Conservation (phyloP, 768 basidiomycete genomes). For the Pulveroboletus sp. region DNA sequence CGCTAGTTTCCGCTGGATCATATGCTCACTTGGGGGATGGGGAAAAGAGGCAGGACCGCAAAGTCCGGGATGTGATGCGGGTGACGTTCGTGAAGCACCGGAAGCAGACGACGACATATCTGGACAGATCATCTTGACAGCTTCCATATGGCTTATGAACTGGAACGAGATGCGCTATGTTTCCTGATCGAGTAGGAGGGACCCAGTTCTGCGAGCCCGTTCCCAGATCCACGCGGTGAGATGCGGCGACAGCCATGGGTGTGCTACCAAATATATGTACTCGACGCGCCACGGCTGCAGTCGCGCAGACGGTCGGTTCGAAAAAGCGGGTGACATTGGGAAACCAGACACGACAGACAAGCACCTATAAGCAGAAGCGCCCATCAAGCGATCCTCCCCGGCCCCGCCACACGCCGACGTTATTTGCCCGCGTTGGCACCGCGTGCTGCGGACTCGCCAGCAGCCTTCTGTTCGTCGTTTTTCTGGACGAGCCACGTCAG, state of each 20-base stretch:
- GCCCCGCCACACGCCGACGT: constrained; percentile 17
- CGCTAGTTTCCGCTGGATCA: constrained; percentile 20
- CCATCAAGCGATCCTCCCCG: too few relatives aligned
- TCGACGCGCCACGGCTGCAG: neutral
- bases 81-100: constrained; percentile 7
- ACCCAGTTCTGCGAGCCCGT: neutral
- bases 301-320: too few relatives aligned
- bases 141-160: constrained; percentile 7
- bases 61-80: constrained; percentile 25
- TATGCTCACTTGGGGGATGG: neutral
- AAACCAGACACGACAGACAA: constrained; percentile 7
- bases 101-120: constrained; percentile 9
- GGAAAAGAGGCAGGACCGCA: constrained; percentile 8
- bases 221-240: constrained; percentile 19
- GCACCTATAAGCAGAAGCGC: too few relatives aligned
- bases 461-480: constrained; percentile 48
- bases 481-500: constrained; percentile 36
- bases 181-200: constrained; percentile 14
- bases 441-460: constrained; percentile 22
- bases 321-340: constrained; percentile 11
- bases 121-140: constrained; percentile 10
- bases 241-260: constrained; percentile 20
- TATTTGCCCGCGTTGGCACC: constrained; percentile 32
- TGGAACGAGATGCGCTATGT: neutral
- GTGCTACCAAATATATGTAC: constrained; percentile 14